Evolutionary conservation across 441 rosid species (phyloP).

Genomic region (Euphorbia corollata): DNA sequence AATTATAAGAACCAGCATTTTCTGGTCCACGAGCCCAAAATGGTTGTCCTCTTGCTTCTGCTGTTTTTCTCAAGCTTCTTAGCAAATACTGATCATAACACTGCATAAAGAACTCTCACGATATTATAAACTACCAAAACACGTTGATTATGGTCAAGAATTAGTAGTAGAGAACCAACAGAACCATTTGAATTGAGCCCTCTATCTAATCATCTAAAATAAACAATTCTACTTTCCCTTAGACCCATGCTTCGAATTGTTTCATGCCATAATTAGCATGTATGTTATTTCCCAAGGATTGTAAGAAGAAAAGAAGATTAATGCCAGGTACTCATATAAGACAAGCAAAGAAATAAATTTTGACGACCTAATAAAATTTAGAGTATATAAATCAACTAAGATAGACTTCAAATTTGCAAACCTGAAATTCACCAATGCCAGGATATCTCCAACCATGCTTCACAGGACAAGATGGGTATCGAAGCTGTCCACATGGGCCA

Average conservation of each 20-base stretch:
- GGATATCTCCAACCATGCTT: conserved; percentile 99
- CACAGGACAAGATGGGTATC: conserved; percentile 91
- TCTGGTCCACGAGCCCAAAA: conserved; percentile 94
- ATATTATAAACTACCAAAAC: not conserved
- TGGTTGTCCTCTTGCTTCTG: conserved; percentile 72
- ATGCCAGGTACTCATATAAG: not conserved
- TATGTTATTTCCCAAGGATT: not conserved
- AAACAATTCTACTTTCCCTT: not conserved
- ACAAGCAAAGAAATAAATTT: conserved; percentile 7
- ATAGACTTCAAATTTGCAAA: conserved; percentile 18
- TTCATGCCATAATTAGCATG: no score
- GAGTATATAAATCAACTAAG: conserved; percentile 5
- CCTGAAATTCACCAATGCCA: conserved; percentile 98
- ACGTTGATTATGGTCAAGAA: conserved; percentile 3
- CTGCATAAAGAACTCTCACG: conserved; percentile 29
- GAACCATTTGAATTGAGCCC: not conserved
- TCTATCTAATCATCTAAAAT: not conserved
- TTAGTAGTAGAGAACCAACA: not conserved
- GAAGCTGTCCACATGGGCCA: conserved; percentile 94
- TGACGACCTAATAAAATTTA: conserved; percentile 2
- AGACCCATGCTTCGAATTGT: no score
- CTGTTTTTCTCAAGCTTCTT: conserved; percentile 72
- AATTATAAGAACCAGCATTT: conserved; percentile 80
- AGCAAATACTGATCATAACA: conserved; percentile 83
- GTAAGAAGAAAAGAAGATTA: not conserved